Evolutionary conservation across 495 filamentous ascomycete species (phyloP).

Genomic region (Oleoguttula mirabilis): DNA sequence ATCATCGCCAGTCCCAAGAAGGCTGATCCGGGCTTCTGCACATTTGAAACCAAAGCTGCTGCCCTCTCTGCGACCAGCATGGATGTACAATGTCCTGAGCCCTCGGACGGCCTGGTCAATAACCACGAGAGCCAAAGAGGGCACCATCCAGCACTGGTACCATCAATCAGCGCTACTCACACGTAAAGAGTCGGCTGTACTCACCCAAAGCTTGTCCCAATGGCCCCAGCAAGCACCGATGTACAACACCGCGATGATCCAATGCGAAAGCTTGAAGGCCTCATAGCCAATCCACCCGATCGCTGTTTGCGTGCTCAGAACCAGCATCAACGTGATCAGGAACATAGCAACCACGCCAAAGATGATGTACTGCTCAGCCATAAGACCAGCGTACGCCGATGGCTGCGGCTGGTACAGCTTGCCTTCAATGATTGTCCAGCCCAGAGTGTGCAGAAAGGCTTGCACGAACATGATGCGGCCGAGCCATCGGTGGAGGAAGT

Average conservation of each 20-base stretch:
- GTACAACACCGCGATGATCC: slow-evolving; percentile 52
- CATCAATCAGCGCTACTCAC: too few species aligned
- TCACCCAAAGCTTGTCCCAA: slow-evolving; percentile 46
- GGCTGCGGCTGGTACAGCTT: slow-evolving; percentile 56
- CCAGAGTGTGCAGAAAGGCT: slow-evolving; percentile 49
- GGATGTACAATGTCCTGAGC: slow-evolving; percentile 40
- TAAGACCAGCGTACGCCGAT: slow-evolving; percentile 36
- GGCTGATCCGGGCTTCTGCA: slow-evolving; percentile 36
- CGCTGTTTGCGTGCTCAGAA: slow-evolving; percentile 41
- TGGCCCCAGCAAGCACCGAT: slow-evolving; percentile 58
- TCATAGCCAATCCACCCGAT: slow-evolving; percentile 55
- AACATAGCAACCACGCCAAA: slow-evolving; percentile 54
- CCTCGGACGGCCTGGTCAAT: slow-evolving; percentile 43
- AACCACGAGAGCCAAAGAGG: slow-evolving; percentile 44
- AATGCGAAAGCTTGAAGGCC: slow-evolving; percentile 52
- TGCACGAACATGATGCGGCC: slow-evolving; percentile 54
- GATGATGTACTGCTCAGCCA: slow-evolving; percentile 46
- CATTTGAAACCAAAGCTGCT: slow-evolving; percentile 35
- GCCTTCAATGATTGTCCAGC: slow-evolving; percentile 50
- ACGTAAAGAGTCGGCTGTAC: too few species aligned
- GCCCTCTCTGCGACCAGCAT: slow-evolving; percentile 29
- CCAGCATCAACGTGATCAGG: slow-evolving; percentile 43
- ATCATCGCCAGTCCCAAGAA: slow-evolving; percentile 41
- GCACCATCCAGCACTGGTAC: slow-evolving; percentile 55
- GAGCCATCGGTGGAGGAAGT: slow-evolving; percentile 56